Evolutionary conservation across 108 stramenopile species (phyloP).

Genomic region (Schizochytrium sp.): DNA sequence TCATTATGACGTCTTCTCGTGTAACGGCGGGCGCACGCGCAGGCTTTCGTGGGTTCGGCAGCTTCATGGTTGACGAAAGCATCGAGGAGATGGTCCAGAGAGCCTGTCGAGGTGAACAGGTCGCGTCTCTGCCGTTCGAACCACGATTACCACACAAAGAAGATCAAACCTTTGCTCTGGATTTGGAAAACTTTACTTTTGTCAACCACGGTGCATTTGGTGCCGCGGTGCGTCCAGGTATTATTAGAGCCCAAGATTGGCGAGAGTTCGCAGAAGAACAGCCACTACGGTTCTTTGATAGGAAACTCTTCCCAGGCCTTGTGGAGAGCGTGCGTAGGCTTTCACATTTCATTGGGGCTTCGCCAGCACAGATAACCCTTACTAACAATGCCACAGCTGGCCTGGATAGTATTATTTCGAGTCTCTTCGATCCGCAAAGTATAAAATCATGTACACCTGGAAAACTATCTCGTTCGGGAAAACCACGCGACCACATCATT

Average conservation of each 20-base stretch:
- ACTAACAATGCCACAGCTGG: conserved; percentile 63
- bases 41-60: conserved; percentile 44
- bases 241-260: not conserved
- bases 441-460: not conserved
- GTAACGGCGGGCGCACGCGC: no score
- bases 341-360: conserved; percentile 5
- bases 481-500: not conserved
- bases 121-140: conserved; percentile 23
- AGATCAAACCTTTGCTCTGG: conserved; percentile 18
- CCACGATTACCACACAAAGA: not conserved
- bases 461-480: not conserved
- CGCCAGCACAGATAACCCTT: not conserved
- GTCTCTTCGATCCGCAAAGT: not conserved
- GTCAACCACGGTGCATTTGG: conserved; percentile 66
- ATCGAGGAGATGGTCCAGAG: conserved; percentile 28
- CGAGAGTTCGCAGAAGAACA: conserved; percentile 53
- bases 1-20: no score
- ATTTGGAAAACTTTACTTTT: conserved; percentile 45
- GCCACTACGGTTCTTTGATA: conserved; percentile 62
- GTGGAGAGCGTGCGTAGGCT: conserved; percentile 9
- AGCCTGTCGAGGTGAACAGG: conserved; percentile 26
- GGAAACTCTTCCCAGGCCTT: conserved; percentile 58
- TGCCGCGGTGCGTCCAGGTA: not conserved
- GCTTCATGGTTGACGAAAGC: conserved; percentile 50
- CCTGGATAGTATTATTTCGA: conserved; percentile 47